These are phyloP conservation scores for Aspergillus affinis DNA, from an alignment of 495 filamentous ascomycete species.

Conservation along the genomic window DNA sequence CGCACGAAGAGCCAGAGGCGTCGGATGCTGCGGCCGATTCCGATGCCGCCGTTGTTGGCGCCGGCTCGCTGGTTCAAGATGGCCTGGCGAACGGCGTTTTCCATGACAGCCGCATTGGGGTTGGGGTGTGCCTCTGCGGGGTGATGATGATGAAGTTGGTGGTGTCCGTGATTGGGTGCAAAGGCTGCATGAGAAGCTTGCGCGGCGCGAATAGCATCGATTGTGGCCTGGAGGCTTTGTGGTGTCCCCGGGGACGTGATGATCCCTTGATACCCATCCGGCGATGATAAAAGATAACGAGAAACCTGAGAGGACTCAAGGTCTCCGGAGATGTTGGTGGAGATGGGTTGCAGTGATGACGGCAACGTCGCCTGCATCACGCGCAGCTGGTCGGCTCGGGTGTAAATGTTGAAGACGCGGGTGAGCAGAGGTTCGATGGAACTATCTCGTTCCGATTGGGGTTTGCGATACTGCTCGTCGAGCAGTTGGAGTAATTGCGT, in stretches of 20 bases:
- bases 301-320: slow-evolving; percentile 17
- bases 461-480: slow-evolving; percentile 28
- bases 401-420: slow-evolving; percentile 30
- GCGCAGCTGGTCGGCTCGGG: slow-evolving; percentile 31
- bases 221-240: slow-evolving; percentile 46
- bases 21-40: slow-evolving; percentile 52
- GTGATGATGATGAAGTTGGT: no score
- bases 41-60: slow-evolving; percentile 40
- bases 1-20: slow-evolving; percentile 78
- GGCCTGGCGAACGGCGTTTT: slow-evolving; percentile 41
- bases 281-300: slow-evolving; percentile 63
- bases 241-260: slow-evolving; percentile 45
- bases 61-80: slow-evolving; percentile 37
- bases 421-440: slow-evolving; percentile 27
- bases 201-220: slow-evolving; percentile 14
- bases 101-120: slow-evolving; percentile 28
- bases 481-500: slow-evolving; percentile 33
- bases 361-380: slow-evolving; percentile 17
- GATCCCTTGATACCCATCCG: slow-evolving; percentile 58
- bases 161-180: slow-evolving; percentile 1
- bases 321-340: not conserved
- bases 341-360: slow-evolving; percentile 10
- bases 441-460: slow-evolving; percentile 21
- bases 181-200: slow-evolving; percentile 2
- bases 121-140: slow-evolving; percentile 20